A percentile compares a stretch with the other conserved stretches of the same genome.
phyloP scores from a whole-genome alignment of 2,329 filamentous ascomycete species.

The Achaetomium macrosporum region DNA sequence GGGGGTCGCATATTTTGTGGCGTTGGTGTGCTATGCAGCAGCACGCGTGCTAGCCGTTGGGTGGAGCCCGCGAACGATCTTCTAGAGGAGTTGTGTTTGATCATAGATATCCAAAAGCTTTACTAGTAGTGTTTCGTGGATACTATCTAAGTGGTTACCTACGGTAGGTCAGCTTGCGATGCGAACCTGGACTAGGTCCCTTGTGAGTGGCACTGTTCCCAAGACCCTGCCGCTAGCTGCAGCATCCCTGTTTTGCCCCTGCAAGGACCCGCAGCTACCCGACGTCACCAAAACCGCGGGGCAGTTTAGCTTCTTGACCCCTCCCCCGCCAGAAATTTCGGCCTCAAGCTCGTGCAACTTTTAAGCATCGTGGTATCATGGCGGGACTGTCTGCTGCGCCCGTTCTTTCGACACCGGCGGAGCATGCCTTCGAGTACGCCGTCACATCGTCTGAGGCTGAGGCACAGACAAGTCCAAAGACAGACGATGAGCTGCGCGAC shows the following conservation, averaged over 20 bases:
- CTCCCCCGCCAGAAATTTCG: constrained; percentile 15
- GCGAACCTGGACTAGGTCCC: too few relatives aligned
- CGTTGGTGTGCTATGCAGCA: constrained; percentile 29
- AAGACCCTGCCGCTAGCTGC: background rate
- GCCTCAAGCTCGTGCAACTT: background rate
- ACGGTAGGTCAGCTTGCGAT: too few relatives aligned
- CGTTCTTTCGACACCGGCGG: constrained; percentile 59
- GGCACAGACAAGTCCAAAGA: constrained; percentile 30
- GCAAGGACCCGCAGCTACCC: constrained; percentile 6
- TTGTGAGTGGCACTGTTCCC: too few relatives aligned
- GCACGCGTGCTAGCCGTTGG: constrained; percentile 35
- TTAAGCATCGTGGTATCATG: constrained; percentile 33
- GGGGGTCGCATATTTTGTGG: constrained; percentile 31
- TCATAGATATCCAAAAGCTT: too few relatives aligned
- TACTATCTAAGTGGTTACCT: background rate
- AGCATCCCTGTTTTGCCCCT: background rate
- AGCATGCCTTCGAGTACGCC: constrained; percentile 50
- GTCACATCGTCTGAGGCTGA: constrained; percentile 25
- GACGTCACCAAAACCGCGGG: constrained; percentile 18
- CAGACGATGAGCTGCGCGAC: constrained; percentile 63
- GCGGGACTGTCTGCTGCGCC: constrained; percentile 46
- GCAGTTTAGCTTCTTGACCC: constrained; percentile 9
- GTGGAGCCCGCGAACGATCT: constrained; percentile 28
- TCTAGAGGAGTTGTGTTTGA: constrained; percentile 16
- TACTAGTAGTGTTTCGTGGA: too few relatives aligned